Evolutionary conservation across 306 rosid genomes (phyloP).

Genomic region (Acacia crassicarpa): DNA sequence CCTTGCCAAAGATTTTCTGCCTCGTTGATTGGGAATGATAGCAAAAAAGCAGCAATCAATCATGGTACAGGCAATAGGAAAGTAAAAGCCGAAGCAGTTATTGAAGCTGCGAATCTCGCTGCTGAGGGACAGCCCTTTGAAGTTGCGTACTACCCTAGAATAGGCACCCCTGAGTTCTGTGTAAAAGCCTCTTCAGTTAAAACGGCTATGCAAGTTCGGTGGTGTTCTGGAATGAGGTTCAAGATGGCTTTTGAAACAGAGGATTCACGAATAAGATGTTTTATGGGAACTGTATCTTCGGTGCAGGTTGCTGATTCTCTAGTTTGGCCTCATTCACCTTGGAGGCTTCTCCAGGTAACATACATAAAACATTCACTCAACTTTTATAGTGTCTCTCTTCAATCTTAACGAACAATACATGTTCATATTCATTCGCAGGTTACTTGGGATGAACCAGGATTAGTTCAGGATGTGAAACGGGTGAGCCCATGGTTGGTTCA

Average conservation of each 20-base stretch:
- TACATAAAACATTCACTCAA: not conserved
- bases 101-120: constrained; percentile 77
- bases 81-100: constrained; percentile 71
- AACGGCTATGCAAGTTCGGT: constrained; percentile 69
- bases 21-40: constrained; percentile 59
- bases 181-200: constrained; percentile 74
- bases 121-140: constrained; percentile 77
- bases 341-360: constrained; percentile 91
- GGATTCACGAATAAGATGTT: constrained; percentile 79
- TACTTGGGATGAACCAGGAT: constrained; percentile 94
- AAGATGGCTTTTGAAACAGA: constrained; percentile 96
- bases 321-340: constrained; percentile 91
- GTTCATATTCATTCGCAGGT: constrained; percentile 48
- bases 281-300: constrained; percentile 85
- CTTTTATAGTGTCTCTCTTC: not conserved
- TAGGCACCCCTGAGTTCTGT: constrained; percentile 86
- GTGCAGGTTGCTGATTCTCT: constrained; percentile 78
- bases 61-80: constrained; percentile 53
- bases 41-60: constrained; percentile 44
- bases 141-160: constrained; percentile 85
- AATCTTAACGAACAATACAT: not conserved
- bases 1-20: constrained; percentile 65
- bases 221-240: constrained; percentile 91
- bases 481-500: constrained; percentile 96
- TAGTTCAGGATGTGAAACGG: constrained; percentile 84